phyloP scores from a whole-genome alignment of 371 early-diverging fungal species.

The Mortierella sp. region DNA sequence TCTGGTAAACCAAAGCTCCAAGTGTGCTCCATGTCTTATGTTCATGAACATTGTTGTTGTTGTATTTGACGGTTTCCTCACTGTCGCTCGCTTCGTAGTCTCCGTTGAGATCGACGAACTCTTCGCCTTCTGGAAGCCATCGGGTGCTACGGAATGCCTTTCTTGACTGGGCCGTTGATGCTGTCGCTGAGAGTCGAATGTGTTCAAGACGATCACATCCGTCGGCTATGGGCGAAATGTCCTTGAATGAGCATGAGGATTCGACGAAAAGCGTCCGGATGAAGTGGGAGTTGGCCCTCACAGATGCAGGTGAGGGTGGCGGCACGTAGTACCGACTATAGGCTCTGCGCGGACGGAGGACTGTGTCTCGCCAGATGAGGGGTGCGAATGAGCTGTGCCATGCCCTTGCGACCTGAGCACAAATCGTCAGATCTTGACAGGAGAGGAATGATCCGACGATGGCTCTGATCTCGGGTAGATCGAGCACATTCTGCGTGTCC shows the following conservation, averaged over 20 bases:
- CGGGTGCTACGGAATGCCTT: too few relatives aligned
- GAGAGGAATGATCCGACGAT: slow-evolving; percentile 12
- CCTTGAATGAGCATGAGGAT: neutral
- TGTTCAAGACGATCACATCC: neutral
- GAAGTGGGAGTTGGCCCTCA: neutral
- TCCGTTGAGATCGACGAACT: neutral
- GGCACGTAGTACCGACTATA: neutral
- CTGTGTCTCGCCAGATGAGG: slow-evolving; percentile 17
- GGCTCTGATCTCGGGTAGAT: slow-evolving; percentile 21
- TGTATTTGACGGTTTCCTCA: too few relatives aligned
- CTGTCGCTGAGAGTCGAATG: neutral
- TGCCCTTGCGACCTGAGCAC: slow-evolving; percentile 1
- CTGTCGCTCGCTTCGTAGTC: neutral
- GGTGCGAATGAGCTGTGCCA: slow-evolving; percentile 11
- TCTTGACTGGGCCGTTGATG: neutral
- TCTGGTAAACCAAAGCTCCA: slow-evolving; percentile 5
- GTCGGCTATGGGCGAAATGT: neutral
- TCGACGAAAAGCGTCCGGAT: neutral
- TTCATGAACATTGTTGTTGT: neutral
- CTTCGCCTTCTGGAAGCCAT: too few relatives aligned
- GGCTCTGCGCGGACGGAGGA: neutral
- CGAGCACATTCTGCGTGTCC: slow-evolving; percentile 3
- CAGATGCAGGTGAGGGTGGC: neutral
- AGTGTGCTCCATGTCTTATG: slow-evolving; percentile 1
- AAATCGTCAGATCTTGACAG: slow-evolving; percentile 2